Evolutionary conservation across 805 yeast genomes (phyloP), one percentile per base, ranked within the genome.

Genomic region (Candida ipomoeae): DNA sequence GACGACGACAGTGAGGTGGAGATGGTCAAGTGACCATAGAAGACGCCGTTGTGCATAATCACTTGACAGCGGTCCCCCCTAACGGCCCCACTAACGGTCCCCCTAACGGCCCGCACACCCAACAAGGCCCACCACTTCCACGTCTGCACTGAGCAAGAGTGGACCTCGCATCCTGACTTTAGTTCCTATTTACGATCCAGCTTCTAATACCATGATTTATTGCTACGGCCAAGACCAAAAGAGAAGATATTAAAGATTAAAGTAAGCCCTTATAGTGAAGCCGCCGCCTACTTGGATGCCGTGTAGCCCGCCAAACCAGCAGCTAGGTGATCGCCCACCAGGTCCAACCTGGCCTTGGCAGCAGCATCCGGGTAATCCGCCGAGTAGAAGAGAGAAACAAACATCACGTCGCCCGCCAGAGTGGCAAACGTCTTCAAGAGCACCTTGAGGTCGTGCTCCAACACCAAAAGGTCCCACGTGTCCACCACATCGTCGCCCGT

Each of bases 331-430:
- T 50, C 48, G 4, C 61, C 52, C 15, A 72, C 55, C 49, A 64
- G 67, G 42, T 70, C 74, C 15, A 70, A 42, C 53, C 68, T 67
- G 49, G 65, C 60, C 51, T 71, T 73, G 39, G 76, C 77, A 7
- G 65, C 44, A 1, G 66, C 60, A 48, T 69, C 67, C 5, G 68
- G 62, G 41, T 62, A 61, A n/a, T 33, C 56, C 15, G 51, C 51
- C 8, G 57, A 51, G 55, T 71, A 73, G 54, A 72, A 69, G 21
- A 73, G 50, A 15, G 66, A 67, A 29, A 67, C 65, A 48, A 59
- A 71, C 48, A 68, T 55, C 23, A 40, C 46, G 11, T 46, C 52
- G 35, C 52, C 57, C 31, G 33, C 44, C 40, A 49, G 52, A 20
- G 50, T 49, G 37, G 40, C 36, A 43, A 68, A 53, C 43, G 59